These are phyloP conservation scores for Carallia brachiata DNA, from an alignment of 345 rosid genomes.

Conservation along the genomic window DNA sequence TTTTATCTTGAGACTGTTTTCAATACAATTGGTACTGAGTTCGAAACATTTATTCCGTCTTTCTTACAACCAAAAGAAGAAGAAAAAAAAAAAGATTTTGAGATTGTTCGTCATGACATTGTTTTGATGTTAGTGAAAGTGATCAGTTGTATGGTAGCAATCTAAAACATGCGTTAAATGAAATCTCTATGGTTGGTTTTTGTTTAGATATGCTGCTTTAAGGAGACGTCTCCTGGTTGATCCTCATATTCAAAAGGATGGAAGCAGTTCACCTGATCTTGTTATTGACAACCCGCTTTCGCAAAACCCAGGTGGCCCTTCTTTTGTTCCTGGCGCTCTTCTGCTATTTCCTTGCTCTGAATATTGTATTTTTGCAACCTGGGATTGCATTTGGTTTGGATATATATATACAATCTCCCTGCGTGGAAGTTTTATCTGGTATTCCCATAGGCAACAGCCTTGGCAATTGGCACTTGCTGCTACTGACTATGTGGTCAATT, in stretches of 20 bases:
- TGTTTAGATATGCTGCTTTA: slow-evolving; percentile 72
- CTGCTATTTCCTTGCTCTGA: background rate
- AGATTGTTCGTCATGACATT: background rate
- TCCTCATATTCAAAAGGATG: slow-evolving; percentile 66
- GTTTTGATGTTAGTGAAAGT: background rate
- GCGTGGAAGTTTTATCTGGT: no score
- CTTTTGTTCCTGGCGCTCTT: background rate
- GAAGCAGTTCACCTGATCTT: slow-evolving; percentile 60
- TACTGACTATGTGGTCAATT: background rate
- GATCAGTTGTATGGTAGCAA: background rate
- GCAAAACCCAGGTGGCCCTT: slow-evolving; percentile 81
- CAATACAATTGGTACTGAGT: no score
- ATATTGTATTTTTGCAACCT: background rate
- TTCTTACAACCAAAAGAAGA: no score
- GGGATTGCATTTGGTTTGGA: background rate
- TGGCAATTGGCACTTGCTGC: background rate
- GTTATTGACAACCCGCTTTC: slow-evolving; percentile 88
- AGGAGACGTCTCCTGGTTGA: slow-evolving; percentile 76
- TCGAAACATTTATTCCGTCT: no score
- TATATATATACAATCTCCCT: no score
- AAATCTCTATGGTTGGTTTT: background rate
- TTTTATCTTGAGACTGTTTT: no score
- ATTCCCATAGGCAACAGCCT: background rate
- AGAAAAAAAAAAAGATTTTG: background rate
- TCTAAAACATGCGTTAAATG: background rate